Evolutionary conservation across 202 grass and related monocot species (phyloP).

Genomic region (Setaria viridis): DNA sequence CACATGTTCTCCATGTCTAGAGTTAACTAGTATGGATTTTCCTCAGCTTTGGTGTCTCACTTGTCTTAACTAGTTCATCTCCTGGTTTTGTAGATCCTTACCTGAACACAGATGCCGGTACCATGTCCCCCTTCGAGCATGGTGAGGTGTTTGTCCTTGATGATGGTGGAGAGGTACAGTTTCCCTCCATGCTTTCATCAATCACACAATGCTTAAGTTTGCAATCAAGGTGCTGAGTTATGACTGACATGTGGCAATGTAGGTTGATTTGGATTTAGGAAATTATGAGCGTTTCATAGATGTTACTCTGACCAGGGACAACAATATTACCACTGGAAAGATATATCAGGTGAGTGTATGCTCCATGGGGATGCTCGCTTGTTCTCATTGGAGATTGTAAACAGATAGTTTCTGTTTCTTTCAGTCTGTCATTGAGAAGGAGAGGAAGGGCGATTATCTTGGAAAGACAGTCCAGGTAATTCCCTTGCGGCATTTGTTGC

Average conservation of each 20-base stretch:
- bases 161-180: constrained; percentile 85
- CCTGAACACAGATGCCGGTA: constrained; percentile 95
- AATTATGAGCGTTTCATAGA: constrained; percentile 98
- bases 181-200: constrained; percentile 23
- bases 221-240: neutral
- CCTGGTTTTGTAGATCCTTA: constrained; percentile 76
- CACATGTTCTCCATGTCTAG: neutral
- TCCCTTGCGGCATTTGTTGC: constrained; percentile 16
- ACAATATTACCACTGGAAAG: constrained; percentile 97
- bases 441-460: constrained; percentile 94
- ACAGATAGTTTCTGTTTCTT: constrained; percentile 25
- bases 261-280: constrained; percentile 97
- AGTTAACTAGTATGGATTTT: neutral
- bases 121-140: constrained; percentile 96
- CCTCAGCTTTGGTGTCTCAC: neutral
- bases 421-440: constrained; percentile 98
- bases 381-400: constrained; percentile 34
- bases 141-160: constrained; percentile 99
- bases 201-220: neutral
- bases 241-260: constrained; percentile 28
- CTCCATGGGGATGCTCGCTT: neutral
- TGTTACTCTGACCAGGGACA: constrained; percentile 85
- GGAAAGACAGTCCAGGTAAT: constrained; percentile 97
- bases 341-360: constrained; percentile 82
- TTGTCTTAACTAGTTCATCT: constrained; percentile 26